Percentiles rank a stretch among this genome's conserved stretches.
Conservation (phyloP, 202 grass and related monocot genomes). For the Miscanthus sacchariflorus region DNA sequence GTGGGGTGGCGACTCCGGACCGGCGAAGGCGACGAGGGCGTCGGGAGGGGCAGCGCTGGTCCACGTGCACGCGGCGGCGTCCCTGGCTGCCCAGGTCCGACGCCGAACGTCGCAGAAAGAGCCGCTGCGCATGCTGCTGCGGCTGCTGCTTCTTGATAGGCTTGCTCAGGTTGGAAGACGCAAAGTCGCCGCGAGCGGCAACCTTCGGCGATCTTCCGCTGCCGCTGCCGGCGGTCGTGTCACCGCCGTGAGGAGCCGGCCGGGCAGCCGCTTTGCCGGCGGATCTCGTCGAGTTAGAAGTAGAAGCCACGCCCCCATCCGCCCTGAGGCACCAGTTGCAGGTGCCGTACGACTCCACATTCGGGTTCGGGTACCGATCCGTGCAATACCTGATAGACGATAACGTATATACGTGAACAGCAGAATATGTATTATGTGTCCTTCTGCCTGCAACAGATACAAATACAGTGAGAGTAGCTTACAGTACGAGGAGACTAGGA, state of each 20-base stretch:
- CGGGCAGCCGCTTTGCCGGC: conserved; percentile 31
- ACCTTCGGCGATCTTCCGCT: conserved; percentile 52
- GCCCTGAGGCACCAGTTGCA: conserved; percentile 97
- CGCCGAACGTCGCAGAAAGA: conserved; percentile 69
- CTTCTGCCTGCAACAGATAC: too few species aligned
- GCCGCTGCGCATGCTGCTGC: conserved; percentile 40
- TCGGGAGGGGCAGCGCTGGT: too few species aligned
- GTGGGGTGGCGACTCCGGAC: too few species aligned
- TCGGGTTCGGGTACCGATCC: conserved; percentile 68
- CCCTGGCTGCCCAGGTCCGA: conserved; percentile 63
- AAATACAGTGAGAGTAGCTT: too few species aligned
- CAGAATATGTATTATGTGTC: too few species aligned
- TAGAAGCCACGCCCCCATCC: conserved; percentile 6
- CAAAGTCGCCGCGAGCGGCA: conserved; percentile 57
- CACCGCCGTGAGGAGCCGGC: conserved; percentile 12
- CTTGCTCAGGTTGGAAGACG: conserved; percentile 63
- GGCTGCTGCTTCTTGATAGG: conserved; percentile 86
- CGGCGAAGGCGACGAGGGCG: too few species aligned
- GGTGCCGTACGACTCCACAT: conserved; percentile 72
- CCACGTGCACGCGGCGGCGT: too few species aligned
- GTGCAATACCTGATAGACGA: conserved; percentile 77
- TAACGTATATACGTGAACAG: too few species aligned
- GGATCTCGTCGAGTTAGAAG: conserved; percentile 43
- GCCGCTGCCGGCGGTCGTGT: conserved; percentile 15
- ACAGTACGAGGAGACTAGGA: too few species aligned